phyloP scores from a whole-genome alignment of 2,329 filamentous ascomycete genomes.

The Alternaria solani region DNA sequence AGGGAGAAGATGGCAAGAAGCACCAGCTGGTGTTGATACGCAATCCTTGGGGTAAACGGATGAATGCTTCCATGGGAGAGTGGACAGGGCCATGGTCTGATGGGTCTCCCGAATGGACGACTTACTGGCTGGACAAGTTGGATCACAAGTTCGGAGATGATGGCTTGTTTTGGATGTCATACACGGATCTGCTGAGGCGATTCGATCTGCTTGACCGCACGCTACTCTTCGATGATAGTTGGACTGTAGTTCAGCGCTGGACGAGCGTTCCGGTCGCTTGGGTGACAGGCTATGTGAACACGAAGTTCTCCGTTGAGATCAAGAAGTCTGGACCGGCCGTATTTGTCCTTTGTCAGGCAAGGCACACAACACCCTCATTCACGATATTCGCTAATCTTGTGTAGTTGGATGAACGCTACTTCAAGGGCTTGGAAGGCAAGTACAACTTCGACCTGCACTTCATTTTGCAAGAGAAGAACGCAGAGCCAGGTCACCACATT shows the following conservation, averaged over 20 bases:
- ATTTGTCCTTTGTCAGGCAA: slow-evolving; percentile 66
- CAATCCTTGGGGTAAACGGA: slow-evolving; percentile 80
- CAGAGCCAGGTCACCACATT: slow-evolving; percentile 60
- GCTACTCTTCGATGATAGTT: slow-evolving; percentile 65
- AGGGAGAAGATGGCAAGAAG: slow-evolving; percentile 47
- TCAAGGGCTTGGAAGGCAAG: slow-evolving; percentile 63
- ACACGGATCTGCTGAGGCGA: slow-evolving; percentile 64
- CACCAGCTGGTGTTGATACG: slow-evolving; percentile 68
- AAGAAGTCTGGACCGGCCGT: slow-evolving; percentile 62
- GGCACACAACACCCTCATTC: slow-evolving; percentile 11
- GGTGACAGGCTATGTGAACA: slow-evolving; percentile 67
- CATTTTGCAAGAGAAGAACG: slow-evolving; percentile 62
- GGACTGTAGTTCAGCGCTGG: slow-evolving; percentile 68
- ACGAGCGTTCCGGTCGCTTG: slow-evolving; percentile 66
- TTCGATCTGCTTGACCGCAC: slow-evolving; percentile 68
- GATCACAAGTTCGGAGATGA: slow-evolving; percentile 78
- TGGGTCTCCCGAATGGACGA: slow-evolving; percentile 83
- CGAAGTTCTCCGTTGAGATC: slow-evolving; percentile 66
- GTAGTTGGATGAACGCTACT: slow-evolving; percentile 66
- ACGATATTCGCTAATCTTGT: slow-evolving; percentile 53
- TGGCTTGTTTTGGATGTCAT: slow-evolving; percentile 70
- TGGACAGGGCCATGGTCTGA: slow-evolving; percentile 54
- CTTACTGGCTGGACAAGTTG: slow-evolving; percentile 76
- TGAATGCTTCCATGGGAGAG: slow-evolving; percentile 29
- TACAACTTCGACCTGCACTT: slow-evolving; percentile 67